Percentiles rank a stretch among this genome's conserved stretches.
These are phyloP conservation scores for Paecilomyces sp. DNA, from an alignment of 2,329 filamentous ascomycete genomes.

Conservation along the genomic window DNA sequence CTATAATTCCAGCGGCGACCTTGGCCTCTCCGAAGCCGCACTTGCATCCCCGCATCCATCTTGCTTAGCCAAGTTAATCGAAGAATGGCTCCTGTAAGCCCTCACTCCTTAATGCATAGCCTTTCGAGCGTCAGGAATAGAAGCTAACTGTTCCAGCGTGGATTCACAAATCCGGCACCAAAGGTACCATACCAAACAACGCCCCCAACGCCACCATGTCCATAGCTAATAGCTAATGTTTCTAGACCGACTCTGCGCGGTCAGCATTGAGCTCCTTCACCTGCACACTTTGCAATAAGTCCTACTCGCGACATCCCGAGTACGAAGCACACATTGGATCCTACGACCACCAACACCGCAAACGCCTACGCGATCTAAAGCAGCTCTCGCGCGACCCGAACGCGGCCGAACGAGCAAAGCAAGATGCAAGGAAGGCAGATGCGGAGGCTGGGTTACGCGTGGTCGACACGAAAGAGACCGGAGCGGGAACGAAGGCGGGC, in stretches of 20 bases:
- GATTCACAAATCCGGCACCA: conserved; percentile 40
- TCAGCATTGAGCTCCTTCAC: conserved; percentile 75
- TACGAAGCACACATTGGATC: conserved; percentile 90
- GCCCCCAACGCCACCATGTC: background rate
- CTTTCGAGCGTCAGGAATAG: background rate
- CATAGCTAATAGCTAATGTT: background rate
- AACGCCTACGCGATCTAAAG: conserved; percentile 47
- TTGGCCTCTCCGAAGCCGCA: background rate
- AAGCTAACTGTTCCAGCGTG: conserved; percentile 28
- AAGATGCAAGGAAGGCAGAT: conserved; percentile 36
- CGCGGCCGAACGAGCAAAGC: conserved; percentile 35
- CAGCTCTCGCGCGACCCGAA: conserved; percentile 38
- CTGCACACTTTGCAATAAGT: conserved; percentile 83
- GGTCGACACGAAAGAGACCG: conserved; percentile 24
- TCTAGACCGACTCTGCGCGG: conserved; percentile 56
- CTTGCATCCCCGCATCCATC: background rate
- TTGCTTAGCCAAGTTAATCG: background rate
- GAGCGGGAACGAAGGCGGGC: conserved; percentile 12
- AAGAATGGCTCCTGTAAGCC: conserved; percentile 28
- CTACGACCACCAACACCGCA: conserved; percentile 94
- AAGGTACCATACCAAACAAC: conserved; percentile 24
- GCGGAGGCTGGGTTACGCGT: conserved; percentile 33
- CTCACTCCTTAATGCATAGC: background rate
- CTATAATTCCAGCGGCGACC: background rate
- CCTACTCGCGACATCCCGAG: conserved; percentile 90